Base-by-base conservation (phyloP, 2,329 filamentous ascomycete genomes). In the Fonsecaea pugnacius region DNA sequence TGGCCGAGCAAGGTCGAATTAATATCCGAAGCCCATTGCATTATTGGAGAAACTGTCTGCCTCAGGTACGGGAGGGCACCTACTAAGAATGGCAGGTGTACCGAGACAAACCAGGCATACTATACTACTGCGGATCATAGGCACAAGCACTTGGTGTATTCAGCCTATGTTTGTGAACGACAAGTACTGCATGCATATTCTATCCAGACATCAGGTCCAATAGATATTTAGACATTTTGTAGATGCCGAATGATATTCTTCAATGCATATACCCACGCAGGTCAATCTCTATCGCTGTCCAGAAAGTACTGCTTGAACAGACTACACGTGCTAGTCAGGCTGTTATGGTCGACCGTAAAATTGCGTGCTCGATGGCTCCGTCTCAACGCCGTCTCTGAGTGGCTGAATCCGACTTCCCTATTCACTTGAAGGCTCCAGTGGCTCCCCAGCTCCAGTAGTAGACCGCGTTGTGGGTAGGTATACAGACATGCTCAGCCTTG, bases 401-500 rank as follows among this genome's bases (percentile, higher is more conserved):
- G 52, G 53, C 35, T 32, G 35, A 56, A 35, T 10, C 43, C 18
- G 21, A 27, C 21, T 24, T 24, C 21, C 43, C 43, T 48, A 14
- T 48, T 14, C 3, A 30, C 27, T 30, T 30, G 27, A 30, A 6
- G 27, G 27, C 4, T 30, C 27, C 27, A 30, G 27, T 30, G 21
- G 9, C 43, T 43, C 21, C 14, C 24, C 53, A 56, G n/a, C 55
- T 27, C 55, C 18, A 58, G 38, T 58, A 58, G 38, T 52, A 51
- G 38, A 30, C 32, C 32, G 30, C 59, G 50, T 30, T 30, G 48
- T 63, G 48, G 59, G 51, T n/a, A 43, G 30, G n/a, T 51, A 63
- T 65, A 55, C 62, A 60, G 58, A 67, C 14, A 52, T 52, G 38
- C 52, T 64, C 65, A 67, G 65, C 65, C 65, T 67, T 60, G 65